Evolutionary conservation across 148 eudicot species (phyloP).

Genomic region (Diospyros lotus): DNA sequence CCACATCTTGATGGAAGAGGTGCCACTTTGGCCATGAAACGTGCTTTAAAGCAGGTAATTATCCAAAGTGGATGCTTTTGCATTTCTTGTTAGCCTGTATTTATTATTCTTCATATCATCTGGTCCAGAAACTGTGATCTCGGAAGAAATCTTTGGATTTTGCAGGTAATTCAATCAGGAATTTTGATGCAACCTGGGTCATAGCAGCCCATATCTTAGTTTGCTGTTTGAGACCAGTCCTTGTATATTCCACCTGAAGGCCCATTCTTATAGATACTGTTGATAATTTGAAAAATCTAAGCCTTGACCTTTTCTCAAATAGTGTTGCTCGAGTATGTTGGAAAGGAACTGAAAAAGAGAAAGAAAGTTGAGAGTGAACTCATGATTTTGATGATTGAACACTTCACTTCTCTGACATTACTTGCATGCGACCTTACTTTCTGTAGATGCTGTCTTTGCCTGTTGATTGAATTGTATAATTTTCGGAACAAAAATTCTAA

Average conservation of each 20-base stretch:
- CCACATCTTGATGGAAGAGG: slow-evolving; percentile 94
- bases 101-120: neutral
- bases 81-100: neutral
- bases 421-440: neutral
- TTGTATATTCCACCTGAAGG: too few species aligned
- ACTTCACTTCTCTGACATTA: slow-evolving; percentile 6
- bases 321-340: neutral
- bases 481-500: neutral
- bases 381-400: neutral
- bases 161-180: neutral
- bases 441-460: neutral
- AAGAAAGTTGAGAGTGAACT: neutral
- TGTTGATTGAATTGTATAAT: slow-evolving; percentile 2
- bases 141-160: neutral
- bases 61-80: neutral
- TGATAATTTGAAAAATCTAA: neutral
- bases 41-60: slow-evolving; percentile 79
- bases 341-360: neutral
- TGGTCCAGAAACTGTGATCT: neutral
- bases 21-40: slow-evolving; percentile 88
- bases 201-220: neutral
- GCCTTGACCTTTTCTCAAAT: neutral
- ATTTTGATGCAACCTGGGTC: neutral
- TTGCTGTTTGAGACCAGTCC: neutral
- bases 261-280: neutral